Percentiles rank a stretch among this genome's conserved stretches.
Conservation (phyloP, 768 basidiomycete species). For the Astraeus odoratus region DNA sequence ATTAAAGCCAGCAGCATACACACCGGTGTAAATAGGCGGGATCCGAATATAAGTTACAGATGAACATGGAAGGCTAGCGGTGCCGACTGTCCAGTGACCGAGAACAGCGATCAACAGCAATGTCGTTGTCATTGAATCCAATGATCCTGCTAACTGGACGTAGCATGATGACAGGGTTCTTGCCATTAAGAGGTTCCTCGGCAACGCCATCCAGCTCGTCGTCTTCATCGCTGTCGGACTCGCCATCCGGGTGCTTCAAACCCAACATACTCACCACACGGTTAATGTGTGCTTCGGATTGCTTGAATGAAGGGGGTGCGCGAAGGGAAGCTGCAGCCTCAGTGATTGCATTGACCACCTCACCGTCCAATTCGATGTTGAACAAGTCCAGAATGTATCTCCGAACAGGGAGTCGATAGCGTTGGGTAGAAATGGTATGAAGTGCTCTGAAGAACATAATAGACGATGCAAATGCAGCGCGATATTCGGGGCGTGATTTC, state of each 20-base stretch:
- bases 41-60: neutral
- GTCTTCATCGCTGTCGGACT: slow-evolving; percentile 55
- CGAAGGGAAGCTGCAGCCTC: slow-evolving; percentile 47
- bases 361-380: slow-evolving; percentile 67
- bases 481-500: slow-evolving; percentile 72
- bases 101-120: too few relatives aligned
- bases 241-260: slow-evolving; percentile 40
- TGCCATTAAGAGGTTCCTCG: slow-evolving; percentile 32
- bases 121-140: slow-evolving; percentile 48
- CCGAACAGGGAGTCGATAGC: slow-evolving; percentile 87
- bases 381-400: slow-evolving; percentile 92
- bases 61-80: neutral
- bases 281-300: slow-evolving; percentile 35
- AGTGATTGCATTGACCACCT: slow-evolving; percentile 48
- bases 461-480: slow-evolving; percentile 68
- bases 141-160: slow-evolving; percentile 52
- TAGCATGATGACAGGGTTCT: slow-evolving; percentile 48
- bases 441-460: slow-evolving; percentile 79
- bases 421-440: slow-evolving; percentile 80
- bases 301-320: slow-evolving; percentile 38
- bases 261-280: slow-evolving; percentile 60
- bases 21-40: neutral
- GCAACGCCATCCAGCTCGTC: slow-evolving; percentile 43
- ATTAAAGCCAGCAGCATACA: neutral
- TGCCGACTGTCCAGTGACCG: neutral